Conservation (phyloP, 2,329 filamentous ascomycete genomes). For the Apiospora kogelbergensis region DNA sequence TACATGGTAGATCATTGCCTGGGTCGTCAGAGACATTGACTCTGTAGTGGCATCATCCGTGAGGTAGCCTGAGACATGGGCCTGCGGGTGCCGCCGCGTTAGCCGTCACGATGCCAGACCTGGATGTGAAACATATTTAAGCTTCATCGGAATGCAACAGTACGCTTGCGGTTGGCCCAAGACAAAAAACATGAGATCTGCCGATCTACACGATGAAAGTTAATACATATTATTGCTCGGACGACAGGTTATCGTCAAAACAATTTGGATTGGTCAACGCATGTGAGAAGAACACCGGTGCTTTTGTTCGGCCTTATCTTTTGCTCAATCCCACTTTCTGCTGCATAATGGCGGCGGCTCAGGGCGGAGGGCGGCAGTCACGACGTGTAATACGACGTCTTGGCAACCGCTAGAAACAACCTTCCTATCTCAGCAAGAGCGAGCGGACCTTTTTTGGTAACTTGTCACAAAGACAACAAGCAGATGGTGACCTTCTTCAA, state of each 20-base stretch:
- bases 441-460: neutral
- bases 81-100: neutral
- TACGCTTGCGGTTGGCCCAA: neutral
- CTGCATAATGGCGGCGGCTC: neutral
- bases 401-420: neutral
- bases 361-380: too few species aligned
- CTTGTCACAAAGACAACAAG: neutral
- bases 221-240: neutral
- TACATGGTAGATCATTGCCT: neutral
- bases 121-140: neutral
- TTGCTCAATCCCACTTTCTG: neutral
- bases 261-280: too few species aligned
- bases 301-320: neutral
- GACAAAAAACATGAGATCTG: neutral
- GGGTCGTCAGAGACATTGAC: neutral
- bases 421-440: conserved; percentile 5
- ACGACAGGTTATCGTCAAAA: too few species aligned
- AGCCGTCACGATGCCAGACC: neutral
- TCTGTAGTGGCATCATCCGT: neutral
- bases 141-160: conserved; percentile 2
- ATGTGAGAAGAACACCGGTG: too few species aligned
- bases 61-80: neutral
- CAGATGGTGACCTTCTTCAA: neutral
- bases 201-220: neutral
- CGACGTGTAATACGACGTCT: neutral